Conservation (phyloP, 371 early-diverging fungal species). For the Cokeromyces recurvatus region DNA sequence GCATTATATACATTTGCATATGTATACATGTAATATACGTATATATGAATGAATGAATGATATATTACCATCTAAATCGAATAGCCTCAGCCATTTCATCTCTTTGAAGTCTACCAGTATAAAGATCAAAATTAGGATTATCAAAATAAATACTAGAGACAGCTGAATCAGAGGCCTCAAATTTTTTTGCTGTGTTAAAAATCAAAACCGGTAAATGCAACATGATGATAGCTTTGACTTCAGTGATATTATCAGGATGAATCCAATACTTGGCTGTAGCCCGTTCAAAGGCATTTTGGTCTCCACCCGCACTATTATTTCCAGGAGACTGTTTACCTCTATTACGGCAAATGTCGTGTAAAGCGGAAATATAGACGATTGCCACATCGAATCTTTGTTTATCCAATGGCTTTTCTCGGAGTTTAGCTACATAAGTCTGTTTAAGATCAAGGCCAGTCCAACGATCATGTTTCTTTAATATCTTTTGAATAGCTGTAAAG, state of each 20-base stretch:
- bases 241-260: constrained; percentile 91
- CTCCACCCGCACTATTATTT: constrained; percentile 23
- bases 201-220: constrained; percentile 92
- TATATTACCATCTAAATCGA: constrained; percentile 92
- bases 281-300: constrained; percentile 53
- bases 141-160: constrained; percentile 95
- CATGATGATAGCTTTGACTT: constrained; percentile 87
- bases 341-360: constrained; percentile 86
- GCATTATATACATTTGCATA: too few species aligned
- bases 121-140: constrained; percentile 84
- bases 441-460: constrained; percentile 36
- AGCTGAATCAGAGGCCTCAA: constrained; percentile 41
- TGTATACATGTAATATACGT: too few species aligned
- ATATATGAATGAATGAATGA: too few species aligned
- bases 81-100: constrained; percentile 87
- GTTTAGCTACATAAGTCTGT: constrained; percentile 66
- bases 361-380: constrained; percentile 83
- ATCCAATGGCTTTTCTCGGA: constrained; percentile 82
- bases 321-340: constrained; percentile 76
- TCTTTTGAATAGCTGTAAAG: constrained; percentile 92
- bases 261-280: constrained; percentile 98
- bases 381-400: constrained; percentile 87
- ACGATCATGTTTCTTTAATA: constrained; percentile 95
- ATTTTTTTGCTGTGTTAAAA: constrained; percentile 32
- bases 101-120: constrained; percentile 83